These are phyloP conservation scores for Ensete glaucum DNA, from an alignment of 176 grass and related monocot species.

Conservation along the genomic window DNA sequence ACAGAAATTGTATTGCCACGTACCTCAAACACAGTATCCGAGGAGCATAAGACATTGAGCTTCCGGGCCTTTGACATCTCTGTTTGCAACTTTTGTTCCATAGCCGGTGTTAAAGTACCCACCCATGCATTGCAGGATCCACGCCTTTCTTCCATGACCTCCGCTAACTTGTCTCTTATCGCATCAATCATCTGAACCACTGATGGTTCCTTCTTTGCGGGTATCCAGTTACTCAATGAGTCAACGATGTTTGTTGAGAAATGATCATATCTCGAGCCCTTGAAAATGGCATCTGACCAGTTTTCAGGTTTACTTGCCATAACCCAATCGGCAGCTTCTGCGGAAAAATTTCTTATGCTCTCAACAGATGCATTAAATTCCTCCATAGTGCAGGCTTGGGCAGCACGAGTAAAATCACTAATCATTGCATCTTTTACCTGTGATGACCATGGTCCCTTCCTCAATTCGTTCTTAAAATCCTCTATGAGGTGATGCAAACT, in stretches of 20 bases:
- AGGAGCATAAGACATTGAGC: slow-evolving; percentile 76
- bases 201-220: slow-evolving; percentile 72
- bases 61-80: slow-evolving; percentile 61
- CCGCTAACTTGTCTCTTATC: slow-evolving; percentile 58
- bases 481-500: slow-evolving; percentile 87
- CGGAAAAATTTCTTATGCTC: slow-evolving; percentile 75
- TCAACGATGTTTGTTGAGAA: slow-evolving; percentile 85
- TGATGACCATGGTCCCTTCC: slow-evolving; percentile 67
- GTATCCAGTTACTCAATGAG: slow-evolving; percentile 92
- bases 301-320: slow-evolving; percentile 84
- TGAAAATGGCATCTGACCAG: slow-evolving; percentile 94
- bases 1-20: slow-evolving; percentile 73
- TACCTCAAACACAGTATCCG: slow-evolving; percentile 93
- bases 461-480: slow-evolving; percentile 81
- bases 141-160: slow-evolving; percentile 57
- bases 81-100: slow-evolving; percentile 71
- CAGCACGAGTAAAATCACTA: slow-evolving; percentile 86
- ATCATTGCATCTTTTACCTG: slow-evolving; percentile 77
- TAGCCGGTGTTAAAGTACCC: slow-evolving; percentile 68
- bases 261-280: slow-evolving; percentile 79
- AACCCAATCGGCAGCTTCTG: slow-evolving; percentile 83
- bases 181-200: slow-evolving; percentile 76
- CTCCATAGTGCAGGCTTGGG: slow-evolving; percentile 69
- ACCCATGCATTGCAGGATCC: slow-evolving; percentile 23
- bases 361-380: slow-evolving; percentile 89